Evolutionary conservation across 1,139 yeast species (phyloP), one percentile per base, ranked within the genome.

Genomic region (Entelexis paramagnoliae): DNA sequence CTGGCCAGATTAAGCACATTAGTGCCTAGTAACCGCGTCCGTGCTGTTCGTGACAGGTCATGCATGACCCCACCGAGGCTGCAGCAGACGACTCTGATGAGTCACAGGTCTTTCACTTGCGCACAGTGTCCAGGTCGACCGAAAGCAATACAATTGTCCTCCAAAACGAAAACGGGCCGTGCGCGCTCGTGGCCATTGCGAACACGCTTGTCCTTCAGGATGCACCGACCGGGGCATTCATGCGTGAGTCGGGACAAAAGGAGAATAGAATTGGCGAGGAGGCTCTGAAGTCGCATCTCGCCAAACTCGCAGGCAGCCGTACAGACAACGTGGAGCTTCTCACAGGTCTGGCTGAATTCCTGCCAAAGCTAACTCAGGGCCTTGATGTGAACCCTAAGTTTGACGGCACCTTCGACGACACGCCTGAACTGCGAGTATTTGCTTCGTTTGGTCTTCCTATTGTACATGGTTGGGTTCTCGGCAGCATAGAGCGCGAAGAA

Each of bases 111-210:
- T 42, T 42, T n/a, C 13, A 20, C 11, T 14, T 42, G 20, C 46
- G 46, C 29, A 42, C 28, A 6, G 36, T 42, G 20, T 9, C 24
- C 4, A 30, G 46, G 14, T 14, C 36, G 13, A n/a, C 20, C 14
- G 40, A 28, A 2, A 33, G 30, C 6, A 26, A 42, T 20, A 32
- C 64, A n/a, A 78, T 88, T 35, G 68, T 89, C n/a, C 68, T 86
- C 19, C 96, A 89, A 66, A 85, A 85, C 57, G 73, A 68, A 46
- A 86, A 88, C 61, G 96, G 96, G 0, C 95, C 96, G 0, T 88
- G 96, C 63, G 95, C 96, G 1, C 67, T 89, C 42, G 76, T 88
- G n/a, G 89, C 96, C 0, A 68, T 89, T 42, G 74, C 81, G 49
- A 89, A 89, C 64, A 77, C 88, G 0, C 64, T 87, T 29, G 65